Base-by-base conservation (phyloP, 2,329 filamentous ascomycete genomes). In the Zasmidium angulare region DNA sequence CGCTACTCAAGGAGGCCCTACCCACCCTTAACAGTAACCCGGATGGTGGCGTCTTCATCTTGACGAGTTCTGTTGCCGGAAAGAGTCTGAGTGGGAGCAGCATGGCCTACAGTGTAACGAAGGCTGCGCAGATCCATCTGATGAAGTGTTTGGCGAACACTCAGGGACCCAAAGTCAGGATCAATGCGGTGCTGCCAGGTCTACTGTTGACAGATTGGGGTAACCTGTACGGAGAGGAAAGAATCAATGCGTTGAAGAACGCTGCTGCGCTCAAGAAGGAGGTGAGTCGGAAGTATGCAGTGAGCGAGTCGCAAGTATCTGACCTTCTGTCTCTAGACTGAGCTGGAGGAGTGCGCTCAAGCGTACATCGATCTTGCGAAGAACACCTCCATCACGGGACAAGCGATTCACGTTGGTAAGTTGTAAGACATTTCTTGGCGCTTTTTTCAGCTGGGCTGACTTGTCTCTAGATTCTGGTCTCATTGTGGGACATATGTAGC, bases 51-150 rank as follows among this genome's bases (percentile, higher is more conserved):
- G 80, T 79, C 1, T 82, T 88, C 63, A 79, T 89, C 55, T 83
- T 88, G 54, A 88, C 86, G 1, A 83, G 84, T 3, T 86, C 84
- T 2, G 80, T 84, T 60, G 86, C 86, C 1, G 80, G 80, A 49
- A 65, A 82, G 60, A 70, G 76, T n/a, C 72, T 82, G 53, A 72
- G 70, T 54, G 84, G 84, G 3, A 84, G 81, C 65, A 83, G 81
- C 46, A 82, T 87, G 87, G 84, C 90, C 2, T 95, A 95, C 69
- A 81, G 86, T 0, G 87, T 93, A 19, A 89, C 89, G 40, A 95
- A 95, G 72, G 84, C 90, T 0, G 90, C 90, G 11, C 83, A 84
- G 59, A 75, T 89, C 55, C 87, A 89, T 73, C 74, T 89, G 49
- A 86, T 86, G 77, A 87, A 86, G 68, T 84, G 84, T 59, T 74